Base-by-base conservation (phyloP, 1,284 basidiomycete species). In the Fomitopsis betulina region DNA sequence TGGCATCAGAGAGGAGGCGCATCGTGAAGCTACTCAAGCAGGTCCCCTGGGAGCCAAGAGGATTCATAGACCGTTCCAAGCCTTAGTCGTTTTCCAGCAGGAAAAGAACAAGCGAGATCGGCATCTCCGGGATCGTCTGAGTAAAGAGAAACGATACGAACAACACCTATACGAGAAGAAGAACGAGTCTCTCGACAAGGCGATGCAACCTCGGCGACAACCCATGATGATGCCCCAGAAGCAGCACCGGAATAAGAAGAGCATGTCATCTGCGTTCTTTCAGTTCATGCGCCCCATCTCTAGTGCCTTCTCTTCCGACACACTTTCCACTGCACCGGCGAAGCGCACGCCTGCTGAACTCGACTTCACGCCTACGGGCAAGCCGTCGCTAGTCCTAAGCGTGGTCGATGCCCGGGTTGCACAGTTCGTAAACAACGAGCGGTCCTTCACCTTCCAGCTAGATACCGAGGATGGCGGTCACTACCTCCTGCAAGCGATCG, bases 221-320 rank as follows among this genome's bases (percentile, higher is more conserved):
- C 82, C 82, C 62, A 75, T 78, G 21, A 75, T 78, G 21, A 68
- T 76, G 54, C 69, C 72, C 19, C 81, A 80, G 63, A 89, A 90
- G 70, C 85, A 88, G 60, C 87, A 91, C 63, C 80, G 89, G 23
- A 85, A 87, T 72, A 92, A 92, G 79, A 90, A 91, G 74, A 91
- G 89, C 73, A 87, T 90, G 77, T 90, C 83, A 12, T 80, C 86
- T 1, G 86, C 87, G 0, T 87, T 93, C 71, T 81, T 93, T 72
- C 87, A 86, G 63, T 79, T 92, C 70, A 91, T 93, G 84, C 82
- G 91, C n/a, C 90, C 90, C 0, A 86, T 93, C 58, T 93, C 91
- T 17, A 91, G 85, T 62, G 89, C 90, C 1, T 91, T 91, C 67
- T 84, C 84, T 15, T 81, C 85, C 35, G 87, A 89, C 53, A 77